Evolutionary conservation across 371 early-diverging fungal genomes (phyloP), one percentile per base, ranked within the genome.

Genomic region (Nematocida sp.): DNA sequence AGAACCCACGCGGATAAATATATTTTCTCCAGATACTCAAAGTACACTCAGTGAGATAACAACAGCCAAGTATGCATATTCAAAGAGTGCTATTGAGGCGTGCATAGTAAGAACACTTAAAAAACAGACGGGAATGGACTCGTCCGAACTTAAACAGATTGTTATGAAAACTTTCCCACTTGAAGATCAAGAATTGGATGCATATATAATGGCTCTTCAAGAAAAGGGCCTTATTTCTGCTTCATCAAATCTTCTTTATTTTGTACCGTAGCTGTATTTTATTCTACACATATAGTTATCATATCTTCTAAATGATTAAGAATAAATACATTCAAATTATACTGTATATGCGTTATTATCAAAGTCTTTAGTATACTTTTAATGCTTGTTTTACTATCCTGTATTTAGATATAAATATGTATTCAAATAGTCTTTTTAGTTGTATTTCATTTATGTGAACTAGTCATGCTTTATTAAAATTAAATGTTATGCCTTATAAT

Each of bases 141-240:
- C n/a, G 0, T n/a, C 7, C 20, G 39, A 61, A 25, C 52, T 78
- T 13, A 27, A 42, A 7, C 7, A 18, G 33, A 15, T 18, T 4
- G 58, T 71, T 4, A 52, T 42, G 44, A 55, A 54, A 33, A 25
- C 4, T 4, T 78, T 78, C 42, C 45, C 50, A 11, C 15, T 67
- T 4, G 45, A 46, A 18, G 80, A 78, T 0, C 56, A 70, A 7
- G 69, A 67, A 33, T 11, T 69, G 4, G 23, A 44, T 33, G n/a
- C 25, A 46, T 54, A 18, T 44, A 23, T 78, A 7, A 33, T 42
- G 27, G 42, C 27, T 13, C 80, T 78, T 2, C 71, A 70, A 27
- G 80, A 78, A 42, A 67, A 71, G 58, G 69, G 57, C 4, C 56
- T 78, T 67, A 15, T 78, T 33, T 69, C 80, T 15, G 4, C n/a